Conservation (phyloP, 345 rosid genomes). For the Eucalyptus brandiana region DNA sequence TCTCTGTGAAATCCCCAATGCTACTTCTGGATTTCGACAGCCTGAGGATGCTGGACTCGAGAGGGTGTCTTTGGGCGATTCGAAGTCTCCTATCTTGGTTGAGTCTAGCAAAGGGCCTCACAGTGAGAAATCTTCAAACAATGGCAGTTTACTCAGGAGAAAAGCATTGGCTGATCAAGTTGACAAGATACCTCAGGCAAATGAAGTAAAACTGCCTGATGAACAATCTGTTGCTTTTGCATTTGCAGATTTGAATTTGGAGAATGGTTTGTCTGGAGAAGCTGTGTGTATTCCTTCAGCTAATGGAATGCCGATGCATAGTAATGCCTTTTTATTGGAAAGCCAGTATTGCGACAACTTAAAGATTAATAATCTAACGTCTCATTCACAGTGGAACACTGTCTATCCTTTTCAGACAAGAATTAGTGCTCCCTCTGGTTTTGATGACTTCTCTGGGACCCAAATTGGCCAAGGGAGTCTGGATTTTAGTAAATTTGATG, state of each 20-base stretch:
- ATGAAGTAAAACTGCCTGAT: constrained; percentile 41
- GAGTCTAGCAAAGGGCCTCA: constrained; percentile 21
- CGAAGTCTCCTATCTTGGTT: constrained; percentile 9
- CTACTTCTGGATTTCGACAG: constrained; percentile 42
- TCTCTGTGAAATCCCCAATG: constrained; percentile 74
- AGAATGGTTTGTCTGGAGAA: background rate
- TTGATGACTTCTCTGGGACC: constrained; percentile 18
- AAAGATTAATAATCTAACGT: constrained; percentile 3
- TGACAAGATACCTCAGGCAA: constrained; percentile 9
- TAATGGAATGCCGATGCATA: constrained; percentile 3
- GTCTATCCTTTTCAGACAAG: constrained; percentile 22
- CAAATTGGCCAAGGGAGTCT: constrained; percentile 11
- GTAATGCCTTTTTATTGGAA: constrained; percentile 6
- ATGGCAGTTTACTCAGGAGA: constrained; percentile 9
- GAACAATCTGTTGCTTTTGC: constrained; percentile 45
- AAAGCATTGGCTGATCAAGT: constrained; percentile 1
- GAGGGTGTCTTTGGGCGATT: constrained; percentile 4
- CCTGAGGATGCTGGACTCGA: constrained; percentile 22
- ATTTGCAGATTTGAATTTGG: constrained; percentile 29
- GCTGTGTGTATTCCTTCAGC: background rate
- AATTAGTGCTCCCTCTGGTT: constrained; percentile 10
- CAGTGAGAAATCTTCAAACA: constrained; percentile 12
- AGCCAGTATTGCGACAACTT: constrained; percentile 8
- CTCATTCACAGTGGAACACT: constrained; percentile 9
- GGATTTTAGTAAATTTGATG: constrained; percentile 10